A percentile compares a stretch with the other conserved stretches of the same genome.
Conservation (phyloP, 1,284 basidiomycete genomes). For the Rhodofomes roseus region DNA sequence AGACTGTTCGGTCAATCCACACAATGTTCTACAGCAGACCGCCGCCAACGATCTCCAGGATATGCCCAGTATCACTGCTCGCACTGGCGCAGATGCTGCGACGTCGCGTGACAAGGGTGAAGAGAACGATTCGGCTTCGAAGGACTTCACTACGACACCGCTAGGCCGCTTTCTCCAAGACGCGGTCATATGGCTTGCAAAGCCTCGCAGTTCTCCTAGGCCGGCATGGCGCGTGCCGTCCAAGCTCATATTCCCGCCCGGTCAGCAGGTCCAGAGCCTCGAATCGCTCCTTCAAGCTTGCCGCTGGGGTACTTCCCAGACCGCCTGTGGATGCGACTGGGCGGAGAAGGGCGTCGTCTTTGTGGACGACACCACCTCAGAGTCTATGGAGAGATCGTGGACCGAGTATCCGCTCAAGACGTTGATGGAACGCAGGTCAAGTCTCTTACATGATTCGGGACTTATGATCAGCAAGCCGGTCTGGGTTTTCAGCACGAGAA, state of each 20-base stretch:
- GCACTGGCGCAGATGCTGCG: no score
- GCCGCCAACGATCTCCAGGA: no score
- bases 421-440: slow-evolving; percentile 11
- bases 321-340: slow-evolving; percentile 14
- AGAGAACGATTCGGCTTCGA: background rate
- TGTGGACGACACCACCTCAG: slow-evolving; percentile 16
- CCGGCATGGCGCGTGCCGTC: slow-evolving; percentile 22
- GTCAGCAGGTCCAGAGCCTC: slow-evolving; percentile 19
- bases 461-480: slow-evolving; percentile 11
- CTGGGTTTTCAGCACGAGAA: slow-evolving; percentile 19
- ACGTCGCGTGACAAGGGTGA: no score
- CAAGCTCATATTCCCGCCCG: slow-evolving; percentile 16
- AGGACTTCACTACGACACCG: background rate
- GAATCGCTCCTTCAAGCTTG: slow-evolving; percentile 23
- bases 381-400: background rate
- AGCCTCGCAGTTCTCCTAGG: slow-evolving; percentile 11
- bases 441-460: background rate
- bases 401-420: slow-evolving; percentile 8
- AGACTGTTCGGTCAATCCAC: no score
- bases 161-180: slow-evolving; percentile 17
- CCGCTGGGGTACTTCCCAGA: slow-evolving; percentile 13
- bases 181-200: slow-evolving; percentile 22
- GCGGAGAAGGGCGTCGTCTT: slow-evolving; percentile 24
- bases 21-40: no score
- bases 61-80: no score